Percentiles rank a stretch among this genome's conserved stretches.
phyloP scores from a whole-genome alignment of 1,139 yeast species.

The Pichia sp. region DNA sequence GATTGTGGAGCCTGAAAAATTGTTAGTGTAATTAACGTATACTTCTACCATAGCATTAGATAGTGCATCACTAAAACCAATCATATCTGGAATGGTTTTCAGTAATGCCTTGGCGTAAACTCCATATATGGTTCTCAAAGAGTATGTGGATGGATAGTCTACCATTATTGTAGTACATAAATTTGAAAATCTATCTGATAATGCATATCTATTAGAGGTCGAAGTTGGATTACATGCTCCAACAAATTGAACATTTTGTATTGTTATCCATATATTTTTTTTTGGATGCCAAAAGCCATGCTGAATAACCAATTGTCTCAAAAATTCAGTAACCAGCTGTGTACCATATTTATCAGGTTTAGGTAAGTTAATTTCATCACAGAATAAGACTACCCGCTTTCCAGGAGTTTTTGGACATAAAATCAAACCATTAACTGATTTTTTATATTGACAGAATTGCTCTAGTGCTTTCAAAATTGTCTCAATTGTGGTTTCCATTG shows the following conservation, averaged over 20 bases:
- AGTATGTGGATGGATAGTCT: constrained; percentile 67
- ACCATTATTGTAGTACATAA: constrained; percentile 66
- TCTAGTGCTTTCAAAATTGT: constrained; percentile 61
- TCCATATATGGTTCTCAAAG: constrained; percentile 62
- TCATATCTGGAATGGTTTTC: constrained; percentile 55
- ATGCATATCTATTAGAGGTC: constrained; percentile 63
- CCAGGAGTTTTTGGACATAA: constrained; percentile 59
- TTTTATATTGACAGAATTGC: constrained; percentile 61
- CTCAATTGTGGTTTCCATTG: constrained; percentile 69
- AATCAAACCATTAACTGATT: constrained; percentile 43
- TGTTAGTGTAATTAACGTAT: constrained; percentile 40
- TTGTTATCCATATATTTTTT: constrained; percentile 58
- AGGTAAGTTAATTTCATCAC: constrained; percentile 90
- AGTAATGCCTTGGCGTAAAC: constrained; percentile 53
- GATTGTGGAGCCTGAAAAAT: constrained; percentile 35
- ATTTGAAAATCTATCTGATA: constrained; percentile 62
- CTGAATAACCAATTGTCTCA: constrained; percentile 70
- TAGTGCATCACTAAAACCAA: constrained; percentile 46
- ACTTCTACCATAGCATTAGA: constrained; percentile 65
- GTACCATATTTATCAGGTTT: constrained; percentile 67
- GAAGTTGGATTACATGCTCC: constrained; percentile 94
- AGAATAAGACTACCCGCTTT: constrained; percentile 75
- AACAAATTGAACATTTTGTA: constrained; percentile 70
- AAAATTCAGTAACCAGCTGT: constrained; percentile 64
- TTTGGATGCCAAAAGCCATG: constrained; percentile 70